Conservation (phyloP, 371 early-diverging fungal genomes). For the Parasitella parasitica region DNA sequence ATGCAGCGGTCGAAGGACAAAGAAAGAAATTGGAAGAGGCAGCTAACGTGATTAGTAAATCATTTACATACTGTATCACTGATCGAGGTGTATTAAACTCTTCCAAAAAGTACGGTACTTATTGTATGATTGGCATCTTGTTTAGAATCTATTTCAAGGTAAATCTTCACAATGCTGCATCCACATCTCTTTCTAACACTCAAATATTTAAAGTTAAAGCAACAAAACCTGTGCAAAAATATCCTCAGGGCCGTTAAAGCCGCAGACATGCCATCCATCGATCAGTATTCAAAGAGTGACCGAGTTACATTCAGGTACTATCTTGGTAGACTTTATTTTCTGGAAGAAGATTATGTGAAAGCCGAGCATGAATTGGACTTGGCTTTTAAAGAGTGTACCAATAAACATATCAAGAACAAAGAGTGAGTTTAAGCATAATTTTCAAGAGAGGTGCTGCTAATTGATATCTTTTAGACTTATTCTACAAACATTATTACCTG, state of each 20-base stretch:
- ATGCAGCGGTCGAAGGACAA: conserved; percentile 31
- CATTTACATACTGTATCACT: conserved; percentile 82
- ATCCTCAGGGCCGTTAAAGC: conserved; percentile 76
- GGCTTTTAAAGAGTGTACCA: conserved; percentile 69
- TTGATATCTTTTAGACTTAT: conserved; percentile 56
- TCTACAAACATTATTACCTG: conserved; percentile 74
- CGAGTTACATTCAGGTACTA: conserved; percentile 85
- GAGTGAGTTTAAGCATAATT: conserved; percentile 32
- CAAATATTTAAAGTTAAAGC: conserved; percentile 49
- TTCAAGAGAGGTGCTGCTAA: not conserved
- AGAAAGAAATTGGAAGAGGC: conserved; percentile 76
- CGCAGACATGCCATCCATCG: conserved; percentile 73
- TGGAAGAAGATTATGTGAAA: conserved; percentile 75
- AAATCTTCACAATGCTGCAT: too few relatives aligned
- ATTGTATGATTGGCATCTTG: conserved; percentile 78
- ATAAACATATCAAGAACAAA: conserved; percentile 51
- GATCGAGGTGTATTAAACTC: conserved; percentile 58
- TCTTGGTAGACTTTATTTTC: conserved; percentile 80
- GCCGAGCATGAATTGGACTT: conserved; percentile 72
- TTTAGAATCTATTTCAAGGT: conserved; percentile 86
- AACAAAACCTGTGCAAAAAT: conserved; percentile 82
- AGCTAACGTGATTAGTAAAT: conserved; percentile 82
- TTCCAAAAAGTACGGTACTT: conserved; percentile 92
- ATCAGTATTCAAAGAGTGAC: conserved; percentile 79
- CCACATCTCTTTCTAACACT: not conserved